These are phyloP conservation scores for Plasmodium chabaudi DNA, from an alignment of 169 alveolate species.

Conservation along the genomic window DNA sequence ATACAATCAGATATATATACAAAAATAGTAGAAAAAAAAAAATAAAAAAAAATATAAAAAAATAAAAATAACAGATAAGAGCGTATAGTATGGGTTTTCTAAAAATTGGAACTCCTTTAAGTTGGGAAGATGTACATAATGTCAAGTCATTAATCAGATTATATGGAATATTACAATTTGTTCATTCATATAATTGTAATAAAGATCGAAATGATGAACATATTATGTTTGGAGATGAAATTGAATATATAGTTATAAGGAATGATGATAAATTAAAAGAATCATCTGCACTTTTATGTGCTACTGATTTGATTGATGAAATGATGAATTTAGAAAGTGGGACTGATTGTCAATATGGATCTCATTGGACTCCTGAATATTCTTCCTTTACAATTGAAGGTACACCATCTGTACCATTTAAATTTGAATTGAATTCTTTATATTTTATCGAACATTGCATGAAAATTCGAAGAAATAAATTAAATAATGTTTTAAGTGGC, in stretches of 20 bases:
- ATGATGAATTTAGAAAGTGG: slow-evolving; percentile 73
- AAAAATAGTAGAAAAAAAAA: not conserved
- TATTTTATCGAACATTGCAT: slow-evolving; percentile 55
- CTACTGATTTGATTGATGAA: slow-evolving; percentile 74
- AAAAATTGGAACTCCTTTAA: slow-evolving; percentile 75
- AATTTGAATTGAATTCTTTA: slow-evolving; percentile 73
- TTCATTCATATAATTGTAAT: slow-evolving; percentile 75
- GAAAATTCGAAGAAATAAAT: slow-evolving; percentile 62
- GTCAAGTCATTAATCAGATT: slow-evolving; percentile 53
- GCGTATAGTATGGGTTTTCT: slow-evolving; percentile 44
- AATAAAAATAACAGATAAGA: not conserved
- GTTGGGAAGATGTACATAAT: slow-evolving; percentile 70
- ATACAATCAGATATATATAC: slow-evolving; percentile 1
- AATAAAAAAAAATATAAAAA: not conserved
- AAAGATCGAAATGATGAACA: slow-evolving; percentile 75
- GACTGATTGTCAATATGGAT: slow-evolving; percentile 58
- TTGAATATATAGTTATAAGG: slow-evolving; percentile 72
- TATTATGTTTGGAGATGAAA: slow-evolving; percentile 83
- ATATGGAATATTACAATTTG: slow-evolving; percentile 79
- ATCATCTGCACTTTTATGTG: slow-evolving; percentile 78
- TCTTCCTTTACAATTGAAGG: slow-evolving; percentile 84
- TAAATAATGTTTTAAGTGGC: slow-evolving; percentile 68
- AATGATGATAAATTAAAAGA: slow-evolving; percentile 69
- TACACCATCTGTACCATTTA: slow-evolving; percentile 82
- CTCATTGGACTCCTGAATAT: slow-evolving; percentile 83